Base-by-base conservation (phyloP, 495 filamentous ascomycete genomes). In the Achaetomiella virescens region DNA sequence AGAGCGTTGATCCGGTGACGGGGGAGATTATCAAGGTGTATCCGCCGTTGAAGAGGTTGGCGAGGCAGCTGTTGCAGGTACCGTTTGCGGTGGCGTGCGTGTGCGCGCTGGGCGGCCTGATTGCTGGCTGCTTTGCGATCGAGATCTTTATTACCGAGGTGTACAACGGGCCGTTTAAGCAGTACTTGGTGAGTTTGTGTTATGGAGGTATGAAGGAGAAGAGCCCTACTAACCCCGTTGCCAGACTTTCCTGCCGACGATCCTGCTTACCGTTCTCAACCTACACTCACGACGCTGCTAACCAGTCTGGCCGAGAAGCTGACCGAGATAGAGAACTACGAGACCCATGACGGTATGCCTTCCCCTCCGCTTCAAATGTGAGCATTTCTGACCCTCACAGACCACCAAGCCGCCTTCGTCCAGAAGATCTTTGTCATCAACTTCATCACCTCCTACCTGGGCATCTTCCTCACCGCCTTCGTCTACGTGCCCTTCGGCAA, bases 81-180 rank as follows among this genome's bases (percentile, higher is more conserved):
- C 93, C 93, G 1, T 98, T 98, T 71, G 91, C 91, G 0, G 60
- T 95, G 36, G 75, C 83, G 5, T 85, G 90, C 21, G 74, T 81
- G 9, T 57, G 79, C 10, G 78, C 86, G 1, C 75, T 98, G 5
- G 93, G 91, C 0, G 79, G 82, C 2, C 76, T 97, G 47, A 96
- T 96, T 63, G 85, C 85, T 0, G 84, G 83, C 22, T 95, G 90
- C 65, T 97, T 97, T 70, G 84, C 84, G 0, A 96, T 98, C 66
- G 93, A 98, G 68, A 89, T 98, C 43, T 96, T 97, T 70, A 88
- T 98, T 55, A 88, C 86, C 0, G 91, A 98, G 70, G 81, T 98
- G 35, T 98, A 98, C 67, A 84, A 84, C 57, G 93, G 93, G 0
- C 93, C 93, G 0, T 81, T 95, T 48, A 95, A 98, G 71, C 75